phyloP scores from a whole-genome alignment of 768 basidiomycete genomes.

The Mycena galericulata region DNA sequence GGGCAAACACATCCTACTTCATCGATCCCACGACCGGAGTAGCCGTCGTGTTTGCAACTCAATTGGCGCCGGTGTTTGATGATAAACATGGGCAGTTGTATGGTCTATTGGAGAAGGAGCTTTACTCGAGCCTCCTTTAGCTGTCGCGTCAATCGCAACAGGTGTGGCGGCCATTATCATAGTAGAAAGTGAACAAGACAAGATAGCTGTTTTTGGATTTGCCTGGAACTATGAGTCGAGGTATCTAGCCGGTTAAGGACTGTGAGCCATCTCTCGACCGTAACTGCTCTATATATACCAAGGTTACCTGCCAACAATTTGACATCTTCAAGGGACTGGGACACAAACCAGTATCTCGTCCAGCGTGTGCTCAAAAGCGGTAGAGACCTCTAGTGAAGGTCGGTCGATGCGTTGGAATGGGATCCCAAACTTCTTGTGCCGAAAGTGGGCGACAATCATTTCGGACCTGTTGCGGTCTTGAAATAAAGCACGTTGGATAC shows the following conservation, averaged over 20 bases:
- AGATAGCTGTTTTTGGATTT: too few species aligned
- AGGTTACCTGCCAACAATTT: slow-evolving; percentile 34
- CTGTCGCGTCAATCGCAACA: too few species aligned
- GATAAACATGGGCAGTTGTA: too few species aligned
- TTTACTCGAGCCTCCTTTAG: too few species aligned
- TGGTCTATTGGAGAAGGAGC: too few species aligned
- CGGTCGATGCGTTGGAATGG: slow-evolving; percentile 22
- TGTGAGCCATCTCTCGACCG: slow-evolving; percentile 36
- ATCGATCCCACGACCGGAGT: slow-evolving; percentile 47
- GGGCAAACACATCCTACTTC: slow-evolving; percentile 49
- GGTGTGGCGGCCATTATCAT: too few species aligned
- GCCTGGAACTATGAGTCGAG: too few species aligned
- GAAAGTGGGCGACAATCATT: slow-evolving; percentile 35
- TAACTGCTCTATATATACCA: slow-evolving; percentile 45
- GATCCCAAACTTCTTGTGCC: slow-evolving; percentile 23
- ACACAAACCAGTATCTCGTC: slow-evolving; percentile 41
- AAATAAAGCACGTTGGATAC: too few species aligned
- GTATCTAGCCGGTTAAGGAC: too few species aligned
- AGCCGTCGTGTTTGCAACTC: slow-evolving; percentile 14
- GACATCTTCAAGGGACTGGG: too few species aligned
- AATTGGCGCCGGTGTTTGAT: not conserved
- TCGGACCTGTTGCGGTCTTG: slow-evolving; percentile 34
- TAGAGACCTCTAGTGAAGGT: slow-evolving; percentile 44
- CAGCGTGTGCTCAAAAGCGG: slow-evolving; percentile 41
- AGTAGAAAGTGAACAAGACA: too few species aligned